Evolutionary conservation across 768 basidiomycete genomes (phyloP), one percentile per base, ranked within the genome.

Genomic region (Hysterangium stoloniferum): DNA sequence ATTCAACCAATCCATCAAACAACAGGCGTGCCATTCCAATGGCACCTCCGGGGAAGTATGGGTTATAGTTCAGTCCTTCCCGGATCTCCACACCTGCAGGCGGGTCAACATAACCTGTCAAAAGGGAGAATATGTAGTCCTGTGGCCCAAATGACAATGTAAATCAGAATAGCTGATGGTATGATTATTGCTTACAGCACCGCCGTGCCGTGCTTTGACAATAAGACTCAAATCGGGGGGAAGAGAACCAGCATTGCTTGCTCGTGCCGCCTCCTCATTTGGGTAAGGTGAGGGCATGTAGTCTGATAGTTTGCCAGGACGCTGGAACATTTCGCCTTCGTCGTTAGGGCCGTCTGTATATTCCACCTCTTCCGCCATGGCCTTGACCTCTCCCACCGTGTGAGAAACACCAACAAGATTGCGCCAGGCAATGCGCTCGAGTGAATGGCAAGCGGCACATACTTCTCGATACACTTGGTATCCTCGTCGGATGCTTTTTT

Each of bases 381-480:
- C 73, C 67, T 88, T 86, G 48, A 75, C 75, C 71, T 99, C 94
- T 57, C 92, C 87, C 36, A 75, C 95, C 59, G 86, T 90, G 72
- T 99, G 96, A 25, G 93, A 96, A 49, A 97, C 92, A 62, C 93
- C 96, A 57, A 99, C 96, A 52, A 99, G 75, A 73, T 98, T 99
- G 65, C 96, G 90, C 96, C 96, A 99, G 52, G 96, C 96, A 64
- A 99, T 94, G 60, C 96, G 92, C 73, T 99, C 91, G 50, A 99
- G 82, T 29, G 96, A 99, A 68, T 99, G 96, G 69, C 96, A 99
- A 9, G 96, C 92, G 13, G 96, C 90, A 65, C 96, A 99, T 51
- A 99, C 96, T 71, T 99, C 95, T 57, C 93, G 90, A 77, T 99
- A 99, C 51, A 99, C 96, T 68, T 87, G 82, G 74, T 89, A 94